Conservation (phyloP, 192 early-diverging fungal species). For the Funneliformis geosporum region DNA sequence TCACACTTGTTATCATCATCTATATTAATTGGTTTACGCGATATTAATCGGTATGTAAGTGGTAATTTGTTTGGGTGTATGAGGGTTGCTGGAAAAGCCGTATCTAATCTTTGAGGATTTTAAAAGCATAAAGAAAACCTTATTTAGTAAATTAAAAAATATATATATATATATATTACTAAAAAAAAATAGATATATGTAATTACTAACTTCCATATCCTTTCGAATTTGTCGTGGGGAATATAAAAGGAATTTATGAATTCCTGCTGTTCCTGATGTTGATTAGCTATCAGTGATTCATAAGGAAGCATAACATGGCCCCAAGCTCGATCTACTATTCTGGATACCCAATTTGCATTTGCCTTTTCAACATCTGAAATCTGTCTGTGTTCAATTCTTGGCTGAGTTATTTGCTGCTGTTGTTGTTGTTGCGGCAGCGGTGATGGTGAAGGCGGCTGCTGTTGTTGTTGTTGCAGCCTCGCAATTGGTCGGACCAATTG, state of each 20-base stretch:
- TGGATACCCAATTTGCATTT: not conserved
- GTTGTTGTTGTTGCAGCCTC: not conserved
- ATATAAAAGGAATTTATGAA: not conserved
- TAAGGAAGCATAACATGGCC: not conserved
- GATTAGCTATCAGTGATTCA: not conserved
- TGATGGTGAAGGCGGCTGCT: no score
- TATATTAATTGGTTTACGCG: not conserved
- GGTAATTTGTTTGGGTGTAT: not conserved
- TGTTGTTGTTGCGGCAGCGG: not conserved
- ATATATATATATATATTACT: not conserved
- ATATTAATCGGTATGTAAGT: not conserved
- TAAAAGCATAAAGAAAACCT: not conserved
- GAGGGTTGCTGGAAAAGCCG: not conserved
- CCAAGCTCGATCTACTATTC: conserved; percentile 11
- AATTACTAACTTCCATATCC: conserved; percentile 8
- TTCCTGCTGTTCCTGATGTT: not conserved
- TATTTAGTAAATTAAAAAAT: not conserved
- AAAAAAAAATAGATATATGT: not conserved
- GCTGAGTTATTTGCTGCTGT: not conserved
- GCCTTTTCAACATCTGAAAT: not conserved
- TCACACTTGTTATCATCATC: conserved; percentile 3
- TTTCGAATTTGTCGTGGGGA: not conserved
- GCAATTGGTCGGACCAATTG: no score
- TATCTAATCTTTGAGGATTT: not conserved
- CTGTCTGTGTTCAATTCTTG: not conserved